Percentiles rank a stretch among this genome's conserved stretches.
Evolutionary conservation across 1,284 basidiomycete species (phyloP).

Genomic region (Uromyces viciae-fabae): DNA sequence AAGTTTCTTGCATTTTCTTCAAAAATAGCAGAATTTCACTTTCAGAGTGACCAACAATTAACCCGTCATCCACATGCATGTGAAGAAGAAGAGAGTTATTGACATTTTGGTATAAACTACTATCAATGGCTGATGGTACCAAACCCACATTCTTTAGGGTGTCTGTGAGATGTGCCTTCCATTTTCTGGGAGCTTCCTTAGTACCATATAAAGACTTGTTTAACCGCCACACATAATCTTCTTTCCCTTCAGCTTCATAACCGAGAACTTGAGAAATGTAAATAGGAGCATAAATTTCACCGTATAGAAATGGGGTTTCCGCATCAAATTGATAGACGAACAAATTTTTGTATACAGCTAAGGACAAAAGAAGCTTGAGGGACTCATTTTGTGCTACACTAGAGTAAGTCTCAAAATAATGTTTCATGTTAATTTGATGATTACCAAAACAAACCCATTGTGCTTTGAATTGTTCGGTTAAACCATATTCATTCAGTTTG

Average conservation of each 20-base stretch:
- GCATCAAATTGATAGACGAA: constrained; percentile 13
- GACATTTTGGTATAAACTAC: neutral
- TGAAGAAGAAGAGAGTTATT: neutral
- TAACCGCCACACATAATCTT: neutral
- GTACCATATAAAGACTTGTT: constrained; percentile 16
- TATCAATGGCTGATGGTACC: neutral
- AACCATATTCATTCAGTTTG: neutral
- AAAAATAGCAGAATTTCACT: neutral
- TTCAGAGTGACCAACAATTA: neutral
- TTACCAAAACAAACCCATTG: constrained; percentile 19
- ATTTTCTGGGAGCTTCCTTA: constrained; percentile 1
- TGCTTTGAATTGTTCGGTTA: neutral
- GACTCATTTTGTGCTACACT: neutral
- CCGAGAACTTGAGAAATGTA: constrained; percentile 8
- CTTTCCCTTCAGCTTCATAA: neutral
- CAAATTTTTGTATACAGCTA: neutral
- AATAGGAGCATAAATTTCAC: neutral
- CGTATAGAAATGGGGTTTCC: constrained; percentile 10
- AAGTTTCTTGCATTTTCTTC: neutral
- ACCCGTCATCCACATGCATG: constrained; percentile 16
- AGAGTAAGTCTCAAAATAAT: constrained; percentile 14
- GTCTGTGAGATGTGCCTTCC: neutral
- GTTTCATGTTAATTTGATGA: constrained; percentile 10
- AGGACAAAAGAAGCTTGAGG: neutral
- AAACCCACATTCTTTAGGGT: neutral